Evolutionary conservation across 225 moss, liverwort and hornwort genomes (phyloP), one percentile per base, ranked within the genome.

Genomic region (Sphagnum tenellum): DNA sequence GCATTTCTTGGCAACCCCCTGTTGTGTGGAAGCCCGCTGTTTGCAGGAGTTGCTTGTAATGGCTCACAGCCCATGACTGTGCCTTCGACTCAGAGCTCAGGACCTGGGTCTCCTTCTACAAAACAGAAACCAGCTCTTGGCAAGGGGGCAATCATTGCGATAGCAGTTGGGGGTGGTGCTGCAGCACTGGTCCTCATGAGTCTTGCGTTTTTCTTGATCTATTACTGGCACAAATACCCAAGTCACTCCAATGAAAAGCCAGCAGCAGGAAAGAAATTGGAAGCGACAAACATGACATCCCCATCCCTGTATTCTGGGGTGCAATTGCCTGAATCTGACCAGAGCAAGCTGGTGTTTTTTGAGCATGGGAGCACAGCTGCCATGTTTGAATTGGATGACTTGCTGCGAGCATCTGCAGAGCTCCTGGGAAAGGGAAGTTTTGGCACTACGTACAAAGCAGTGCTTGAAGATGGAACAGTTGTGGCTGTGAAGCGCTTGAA

Each of bases 371-470:
- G 57, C 6, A 70, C 63, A 76, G 63, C 29, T 29, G 29, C 63
- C 67, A 68, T 66, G 7, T 88, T 90, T 53, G 82, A 88, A 64
- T 74, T 91, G 12, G 80, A 84, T 3, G 84, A 84, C 45, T 73
- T 88, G 69, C 75, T 91, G 62, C 78, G 84, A 44, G 91, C 91
- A n/a, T 86, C 88, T 4, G 91, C 91, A 2, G 84, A 88, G 70
- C 86, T 91, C 88, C 78, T 91, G 56, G 86, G 84, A 0, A 91
- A 91, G 62, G 91, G 88, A 5, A 88, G 79, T 71, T 88, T 86
- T 50, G 86, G 86, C 7, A 91, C 86, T 4, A 75, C 84, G 3
- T 88, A 91, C 71, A 91, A 88, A 80, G 91, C 88, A 9, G 84
- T 91, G 57, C 67, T 88, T 57, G 88, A 88, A 57, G 76, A 80